Base-by-base conservation (phyloP, 192 early-diverging fungal genomes). In the Entomortierella lignicola region DNA sequence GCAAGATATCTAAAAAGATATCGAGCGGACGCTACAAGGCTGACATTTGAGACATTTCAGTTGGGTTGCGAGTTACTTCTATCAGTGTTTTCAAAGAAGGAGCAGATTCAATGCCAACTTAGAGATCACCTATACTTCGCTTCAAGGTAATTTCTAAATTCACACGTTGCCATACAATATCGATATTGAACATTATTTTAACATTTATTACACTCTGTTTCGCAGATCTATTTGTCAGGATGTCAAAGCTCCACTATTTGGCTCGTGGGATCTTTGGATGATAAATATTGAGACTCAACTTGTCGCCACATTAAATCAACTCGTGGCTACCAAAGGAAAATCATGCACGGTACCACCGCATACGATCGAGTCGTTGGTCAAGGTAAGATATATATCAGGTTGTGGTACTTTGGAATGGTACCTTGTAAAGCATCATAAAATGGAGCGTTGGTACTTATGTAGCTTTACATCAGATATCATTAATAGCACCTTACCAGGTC, bases 191-290 rank as follows among this genome's bases (percentile, higher is more conserved):
- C 4, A 29, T 4, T 26, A 26, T 20, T 20, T 2, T n/a, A 18
- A 50, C 10, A n/a, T 2, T 23, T 60, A 12, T 21, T 13, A 8
- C 10, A 13, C 11, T 64, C 20, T 32, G 27, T 34, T 48, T 27
- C 43, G n/a, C n/a, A 66, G 63, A 55, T 30, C 41, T 20, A 66
- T 74, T 21, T 74, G 39, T 27, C 58, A 56, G 17, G 50, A 62
- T 68, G 44, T 43, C 0, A 62, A 31, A 25, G 75, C 34, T 4
- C 75, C 75, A n/a, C 31, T 70, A 0, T 79, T 79, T 30, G 75
- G 75, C n/a, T 70, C 67, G 2, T 79, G 75, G 75, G 57, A 60
- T 4, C 30, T 66, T 11, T 79, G 75, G 75, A 63, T 57, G 20
- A 20, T 79, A 1, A 42, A 70, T 31, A 65, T 79, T 21, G 67